Percentiles rank a stretch among this genome's conserved stretches.
These are phyloP conservation scores for Dendrobium officinale DNA, from an alignment of 106 monocot genomes.

Conservation along the genomic window DNA sequence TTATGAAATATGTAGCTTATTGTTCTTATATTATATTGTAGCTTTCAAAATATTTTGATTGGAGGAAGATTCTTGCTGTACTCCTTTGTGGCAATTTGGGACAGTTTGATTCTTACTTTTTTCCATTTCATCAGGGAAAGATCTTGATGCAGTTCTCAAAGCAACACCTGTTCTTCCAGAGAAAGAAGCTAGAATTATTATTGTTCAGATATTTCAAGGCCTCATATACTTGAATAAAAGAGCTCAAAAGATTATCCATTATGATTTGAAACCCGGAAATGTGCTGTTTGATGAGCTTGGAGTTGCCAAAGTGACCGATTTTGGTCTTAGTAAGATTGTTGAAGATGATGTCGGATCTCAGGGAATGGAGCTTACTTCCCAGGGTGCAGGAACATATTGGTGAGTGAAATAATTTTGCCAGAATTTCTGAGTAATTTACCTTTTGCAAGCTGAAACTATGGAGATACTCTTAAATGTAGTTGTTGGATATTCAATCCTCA, in stretches of 20 bases:
- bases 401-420: constrained; percentile 15
- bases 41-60: too few relatives aligned
- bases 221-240: constrained; percentile 92
- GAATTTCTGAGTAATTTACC: constrained; percentile 1
- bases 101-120: neutral
- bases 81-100: neutral
- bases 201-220: constrained; percentile 98
- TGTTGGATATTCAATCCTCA: neutral
- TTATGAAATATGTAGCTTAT: neutral
- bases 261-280: constrained; percentile 98
- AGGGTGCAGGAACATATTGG: constrained; percentile 99
- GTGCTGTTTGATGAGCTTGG: constrained; percentile 96
- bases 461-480: neutral
- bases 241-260: constrained; percentile 91
- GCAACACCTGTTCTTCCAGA: constrained; percentile 85
- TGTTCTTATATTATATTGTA: neutral
- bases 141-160: constrained; percentile 95
- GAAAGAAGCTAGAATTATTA: constrained; percentile 90
- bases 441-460: neutral
- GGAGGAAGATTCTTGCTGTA: neutral
- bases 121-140: constrained; percentile 51
- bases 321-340: constrained; percentile 99
- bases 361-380: constrained; percentile 98
- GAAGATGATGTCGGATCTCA: constrained; percentile 90
- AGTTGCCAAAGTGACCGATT: constrained; percentile 92